Evolutionary conservation across 495 filamentous ascomycete species (phyloP).

Genomic region (Staphylotrichum tortipilum): DNA sequence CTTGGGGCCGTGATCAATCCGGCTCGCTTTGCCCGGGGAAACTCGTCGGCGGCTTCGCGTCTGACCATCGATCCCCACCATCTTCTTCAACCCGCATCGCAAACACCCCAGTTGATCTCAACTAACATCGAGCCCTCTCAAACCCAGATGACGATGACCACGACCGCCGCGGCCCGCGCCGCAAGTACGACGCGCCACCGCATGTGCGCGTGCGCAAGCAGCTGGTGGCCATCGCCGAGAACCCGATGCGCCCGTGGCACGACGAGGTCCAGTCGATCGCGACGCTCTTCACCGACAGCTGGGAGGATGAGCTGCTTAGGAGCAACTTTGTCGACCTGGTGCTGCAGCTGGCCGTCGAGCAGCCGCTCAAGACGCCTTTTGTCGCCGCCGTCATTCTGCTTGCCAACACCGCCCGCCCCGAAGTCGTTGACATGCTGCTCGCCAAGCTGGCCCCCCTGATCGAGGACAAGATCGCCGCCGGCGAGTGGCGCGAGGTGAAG

Average conservation of each 20-base stretch:
- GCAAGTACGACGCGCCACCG: slow-evolving; percentile 71
- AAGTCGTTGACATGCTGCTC: slow-evolving; percentile 61
- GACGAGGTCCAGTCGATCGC: slow-evolving; percentile 74
- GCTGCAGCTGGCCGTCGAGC: slow-evolving; percentile 72
- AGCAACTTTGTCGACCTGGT: slow-evolving; percentile 60
- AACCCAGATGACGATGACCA: slow-evolving; percentile 46
- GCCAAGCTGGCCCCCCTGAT: slow-evolving; percentile 46
- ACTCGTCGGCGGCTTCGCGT: too few species aligned
- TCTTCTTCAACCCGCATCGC: too few species aligned
- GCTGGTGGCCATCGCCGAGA: slow-evolving; percentile 77
- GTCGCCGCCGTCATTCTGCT: slow-evolving; percentile 71
- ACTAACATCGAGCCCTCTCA: background rate
- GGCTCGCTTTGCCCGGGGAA: too few species aligned
- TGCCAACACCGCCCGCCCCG: slow-evolving; percentile 62
- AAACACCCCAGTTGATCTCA: background rate
- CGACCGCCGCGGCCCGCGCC: slow-evolving; percentile 63
- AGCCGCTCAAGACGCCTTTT: slow-evolving; percentile 95
- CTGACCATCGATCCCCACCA: too few species aligned
- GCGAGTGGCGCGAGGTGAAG: slow-evolving; percentile 86
- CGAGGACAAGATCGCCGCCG: slow-evolving; percentile 55
- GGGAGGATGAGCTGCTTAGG: slow-evolving; percentile 63
- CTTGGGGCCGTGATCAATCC: background rate
- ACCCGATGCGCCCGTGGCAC: slow-evolving; percentile 67
- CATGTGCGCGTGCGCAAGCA: slow-evolving; percentile 69
- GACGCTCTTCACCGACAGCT: slow-evolving; percentile 65